Percentiles rank a stretch among this genome's conserved stretches.
Conservation (phyloP, 2,329 filamentous ascomycete genomes). For the Metarhizium humberi region DNA sequence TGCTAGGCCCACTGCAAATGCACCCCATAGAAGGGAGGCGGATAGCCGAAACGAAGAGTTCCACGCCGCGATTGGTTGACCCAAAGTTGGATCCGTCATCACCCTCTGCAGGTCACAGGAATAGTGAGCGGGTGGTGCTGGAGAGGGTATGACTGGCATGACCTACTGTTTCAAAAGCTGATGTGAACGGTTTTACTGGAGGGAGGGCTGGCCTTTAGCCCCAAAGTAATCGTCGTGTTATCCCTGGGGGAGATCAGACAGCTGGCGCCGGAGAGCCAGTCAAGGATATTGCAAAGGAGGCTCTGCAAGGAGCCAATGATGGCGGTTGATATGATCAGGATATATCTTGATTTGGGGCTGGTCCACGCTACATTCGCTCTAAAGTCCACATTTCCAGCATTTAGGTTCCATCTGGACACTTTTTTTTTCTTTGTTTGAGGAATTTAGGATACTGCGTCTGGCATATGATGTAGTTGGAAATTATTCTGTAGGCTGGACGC, state of each 20-base stretch:
- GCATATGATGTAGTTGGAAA: neutral
- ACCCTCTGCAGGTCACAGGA: conserved; percentile 31
- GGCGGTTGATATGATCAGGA: neutral
- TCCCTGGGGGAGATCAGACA: neutral
- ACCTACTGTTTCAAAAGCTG: neutral
- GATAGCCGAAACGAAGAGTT: conserved; percentile 26
- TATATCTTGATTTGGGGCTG: neutral
- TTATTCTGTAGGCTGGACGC: neutral
- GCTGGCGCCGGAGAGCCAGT: neutral
- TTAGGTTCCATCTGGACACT: neutral
- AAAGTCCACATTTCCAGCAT: neutral
- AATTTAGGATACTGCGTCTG: neutral
- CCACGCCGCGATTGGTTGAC: conserved; percentile 38
- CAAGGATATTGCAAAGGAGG: neutral
- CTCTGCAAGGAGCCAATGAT: neutral
- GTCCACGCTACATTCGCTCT: neutral
- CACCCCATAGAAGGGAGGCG: conserved; percentile 9
- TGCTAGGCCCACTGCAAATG: conserved; percentile 45
- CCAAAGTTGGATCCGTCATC: conserved; percentile 19
- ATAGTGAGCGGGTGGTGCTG: conserved; percentile 44
- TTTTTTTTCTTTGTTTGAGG: neutral
- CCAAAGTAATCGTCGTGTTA: neutral
- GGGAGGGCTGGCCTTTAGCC: neutral
- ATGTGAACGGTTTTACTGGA: neutral
- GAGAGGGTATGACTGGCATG: conserved; percentile 29